Evolutionary conservation across 495 filamentous ascomycete genomes (phyloP).

Genomic region (Aspergillus asperescens): DNA sequence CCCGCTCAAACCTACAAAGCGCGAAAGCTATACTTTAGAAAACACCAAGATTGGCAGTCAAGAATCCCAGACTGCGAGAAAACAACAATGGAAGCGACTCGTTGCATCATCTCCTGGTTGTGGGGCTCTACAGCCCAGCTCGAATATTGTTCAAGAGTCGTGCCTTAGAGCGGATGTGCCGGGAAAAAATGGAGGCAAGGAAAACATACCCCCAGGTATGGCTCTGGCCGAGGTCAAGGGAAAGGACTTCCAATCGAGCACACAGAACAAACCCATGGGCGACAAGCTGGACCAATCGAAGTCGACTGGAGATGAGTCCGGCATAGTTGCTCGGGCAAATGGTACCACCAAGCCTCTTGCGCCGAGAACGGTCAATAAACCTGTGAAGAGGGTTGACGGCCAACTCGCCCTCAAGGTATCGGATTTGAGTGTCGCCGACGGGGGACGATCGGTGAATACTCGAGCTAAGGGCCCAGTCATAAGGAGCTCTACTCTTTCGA

Average conservation of each 20-base stretch:
- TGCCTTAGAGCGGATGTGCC: conserved; percentile 27
- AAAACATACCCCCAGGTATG: conserved; percentile 42
- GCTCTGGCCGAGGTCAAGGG: conserved; percentile 12
- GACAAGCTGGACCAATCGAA: not conserved
- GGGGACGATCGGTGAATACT: not conserved
- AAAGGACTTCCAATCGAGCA: conserved; percentile 11
- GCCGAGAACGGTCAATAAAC: conserved; percentile 6
- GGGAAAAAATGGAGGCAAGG: conserved; percentile 44
- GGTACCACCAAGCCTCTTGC: not conserved
- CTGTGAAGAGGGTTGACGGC: conserved; percentile 2
- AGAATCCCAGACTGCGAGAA: conserved; percentile 23
- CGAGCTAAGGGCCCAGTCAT: conserved; percentile 7
- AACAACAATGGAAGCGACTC: conserved; percentile 28
- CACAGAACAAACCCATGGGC: conserved; percentile 11
- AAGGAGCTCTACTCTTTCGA: conserved; percentile 9
- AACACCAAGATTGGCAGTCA: conserved; percentile 21
- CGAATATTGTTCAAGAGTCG: conserved; percentile 30
- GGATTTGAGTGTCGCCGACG: not conserved
- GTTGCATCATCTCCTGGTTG: conserved; percentile 24
- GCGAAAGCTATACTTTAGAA: conserved; percentile 4
- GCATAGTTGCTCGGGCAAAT: not conserved
- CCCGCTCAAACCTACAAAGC: conserved; percentile 25
- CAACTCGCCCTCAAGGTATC: conserved; percentile 12
- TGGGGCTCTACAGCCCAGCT: conserved; percentile 35
- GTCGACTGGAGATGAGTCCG: not conserved